A percentile compares a stretch with the other conserved stretches of the same genome.
phyloP scores from a whole-genome alignment of 1,284 basidiomycete species.

The Pterulicium gracile region DNA sequence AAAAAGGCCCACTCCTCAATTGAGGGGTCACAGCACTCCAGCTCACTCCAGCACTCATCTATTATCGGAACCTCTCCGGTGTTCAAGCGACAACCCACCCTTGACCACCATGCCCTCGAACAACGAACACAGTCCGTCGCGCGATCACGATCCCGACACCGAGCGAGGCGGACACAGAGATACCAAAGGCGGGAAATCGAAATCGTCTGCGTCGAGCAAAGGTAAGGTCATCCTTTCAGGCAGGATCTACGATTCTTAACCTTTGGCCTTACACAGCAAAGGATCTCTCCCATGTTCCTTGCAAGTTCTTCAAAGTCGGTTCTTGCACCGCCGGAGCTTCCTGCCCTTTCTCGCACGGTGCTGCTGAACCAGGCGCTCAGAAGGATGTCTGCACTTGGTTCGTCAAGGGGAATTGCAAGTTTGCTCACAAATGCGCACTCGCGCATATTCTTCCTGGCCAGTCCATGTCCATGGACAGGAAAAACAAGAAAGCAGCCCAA shows the following conservation, averaged over 20 bases:
- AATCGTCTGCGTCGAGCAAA: neutral
- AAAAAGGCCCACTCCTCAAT: no score
- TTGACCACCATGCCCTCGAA: neutral
- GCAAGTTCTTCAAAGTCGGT: slow-evolving; percentile 95
- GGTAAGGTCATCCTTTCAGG: neutral
- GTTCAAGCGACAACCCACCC: no score
- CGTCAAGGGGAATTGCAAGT: slow-evolving; percentile 93
- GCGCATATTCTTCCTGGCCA: slow-evolving; percentile 93
- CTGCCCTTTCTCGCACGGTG: slow-evolving; percentile 85
- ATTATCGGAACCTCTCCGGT: no score
- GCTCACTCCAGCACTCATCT: no score
- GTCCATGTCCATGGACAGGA: slow-evolving; percentile 90
- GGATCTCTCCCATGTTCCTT: slow-evolving; percentile 93
- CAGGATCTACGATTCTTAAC: neutral
- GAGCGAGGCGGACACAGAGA: neutral
- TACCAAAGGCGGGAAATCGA: neutral
- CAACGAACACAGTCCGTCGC: neutral
- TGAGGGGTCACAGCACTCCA: no score
- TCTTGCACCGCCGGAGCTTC: slow-evolving; percentile 91
- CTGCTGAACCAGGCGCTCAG: slow-evolving; percentile 61
- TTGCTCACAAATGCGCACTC: slow-evolving; percentile 93
- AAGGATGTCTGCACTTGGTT: slow-evolving; percentile 96
- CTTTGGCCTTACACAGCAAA: slow-evolving; percentile 42
- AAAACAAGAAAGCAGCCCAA: slow-evolving; percentile 96
- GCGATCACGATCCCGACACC: neutral